A percentile compares a stretch with the other conserved stretches of the same genome.
phyloP scores from a whole-genome alignment of 169 alveolate genomes.

The Plasmodium vivax region DNA sequence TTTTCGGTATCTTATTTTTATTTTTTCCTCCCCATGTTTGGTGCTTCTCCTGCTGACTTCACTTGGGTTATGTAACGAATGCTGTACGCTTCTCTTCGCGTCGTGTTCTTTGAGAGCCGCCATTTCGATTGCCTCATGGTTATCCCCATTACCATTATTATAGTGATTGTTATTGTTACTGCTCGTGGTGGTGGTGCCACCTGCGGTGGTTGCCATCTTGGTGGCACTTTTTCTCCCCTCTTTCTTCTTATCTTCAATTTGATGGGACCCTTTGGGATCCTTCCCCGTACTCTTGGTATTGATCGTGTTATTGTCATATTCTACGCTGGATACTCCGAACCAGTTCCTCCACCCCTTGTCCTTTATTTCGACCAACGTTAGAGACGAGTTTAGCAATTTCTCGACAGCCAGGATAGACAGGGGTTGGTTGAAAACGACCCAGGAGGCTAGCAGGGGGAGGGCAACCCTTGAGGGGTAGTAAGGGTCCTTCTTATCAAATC shows the following conservation, averaged over 20 bases:
- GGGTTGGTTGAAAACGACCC: constrained; percentile 91
- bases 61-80: constrained; percentile 11
- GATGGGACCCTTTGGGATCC: constrained; percentile 1
- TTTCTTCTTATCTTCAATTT: constrained; percentile 16
- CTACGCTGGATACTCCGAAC: constrained; percentile 71
- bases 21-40: constrained; percentile 47
- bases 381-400: constrained; percentile 79
- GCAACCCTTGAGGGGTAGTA: constrained; percentile 92
- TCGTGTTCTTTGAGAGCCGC: neutral
- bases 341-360: constrained; percentile 75
- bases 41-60: constrained; percentile 42
- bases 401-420: constrained; percentile 87
- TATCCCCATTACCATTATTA: too few species aligned
- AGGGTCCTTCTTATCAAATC: constrained; percentile 90
- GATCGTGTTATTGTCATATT: constrained; percentile 27
- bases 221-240: neutral
- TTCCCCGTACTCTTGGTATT: neutral
- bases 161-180: neutral
- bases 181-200: neutral
- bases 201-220: neutral
- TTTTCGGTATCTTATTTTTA: constrained; percentile 73
- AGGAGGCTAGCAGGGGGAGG: constrained; percentile 90
- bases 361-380: constrained; percentile 33
- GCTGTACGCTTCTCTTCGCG: constrained; percentile 1
- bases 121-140: neutral